These are phyloP conservation scores for Suillus subluteus DNA, from an alignment of 768 basidiomycete species.

Conservation along the genomic window DNA sequence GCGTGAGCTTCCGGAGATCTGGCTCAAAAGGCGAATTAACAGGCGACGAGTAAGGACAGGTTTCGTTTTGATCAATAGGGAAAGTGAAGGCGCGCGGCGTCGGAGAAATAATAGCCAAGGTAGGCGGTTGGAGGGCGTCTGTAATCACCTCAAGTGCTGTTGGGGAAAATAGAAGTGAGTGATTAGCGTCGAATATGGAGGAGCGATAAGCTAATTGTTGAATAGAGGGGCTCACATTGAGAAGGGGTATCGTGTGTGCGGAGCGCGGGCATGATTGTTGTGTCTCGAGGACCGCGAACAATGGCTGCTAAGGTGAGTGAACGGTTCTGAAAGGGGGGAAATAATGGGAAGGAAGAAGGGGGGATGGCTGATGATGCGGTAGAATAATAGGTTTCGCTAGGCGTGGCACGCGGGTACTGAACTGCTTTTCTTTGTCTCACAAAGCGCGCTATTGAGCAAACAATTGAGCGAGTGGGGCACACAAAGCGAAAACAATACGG, in stretches of 20 bases:
- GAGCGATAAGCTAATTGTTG: conserved; percentile 10
- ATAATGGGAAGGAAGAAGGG: conserved; percentile 37
- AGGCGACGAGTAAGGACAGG: conserved; percentile 69
- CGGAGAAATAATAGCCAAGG: conserved; percentile 58
- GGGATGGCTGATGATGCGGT: conserved; percentile 33
- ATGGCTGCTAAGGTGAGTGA: conserved; percentile 36
- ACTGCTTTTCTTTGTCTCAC: conserved; percentile 54
- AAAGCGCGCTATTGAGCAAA: conserved; percentile 47
- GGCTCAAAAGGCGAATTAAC: conserved; percentile 75
- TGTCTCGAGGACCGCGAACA: conserved; percentile 31
- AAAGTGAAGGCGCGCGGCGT: conserved; percentile 59
- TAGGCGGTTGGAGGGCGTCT: conserved; percentile 60
- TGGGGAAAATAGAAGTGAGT: conserved; percentile 18
- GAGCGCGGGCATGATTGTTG: conserved; percentile 73
- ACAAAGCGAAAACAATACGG: conserved; percentile 60
- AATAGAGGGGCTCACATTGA: conserved; percentile 41
- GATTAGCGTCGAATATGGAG: conserved; percentile 15
- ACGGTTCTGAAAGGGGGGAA: conserved; percentile 38
- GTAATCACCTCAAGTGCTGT: conserved; percentile 78
- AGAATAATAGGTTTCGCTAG: conserved; percentile 46
- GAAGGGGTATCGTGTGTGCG: conserved; percentile 77
- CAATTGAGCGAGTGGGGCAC: conserved; percentile 72
- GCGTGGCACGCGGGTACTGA: conserved; percentile 45
- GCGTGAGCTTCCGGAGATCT: conserved; percentile 53
- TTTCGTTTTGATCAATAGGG: conserved; percentile 39